A percentile compares a stretch with the other conserved stretches of the same genome.
Conservation (phyloP, 148 eudicot genomes). For the Bassia scoparia region DNA sequence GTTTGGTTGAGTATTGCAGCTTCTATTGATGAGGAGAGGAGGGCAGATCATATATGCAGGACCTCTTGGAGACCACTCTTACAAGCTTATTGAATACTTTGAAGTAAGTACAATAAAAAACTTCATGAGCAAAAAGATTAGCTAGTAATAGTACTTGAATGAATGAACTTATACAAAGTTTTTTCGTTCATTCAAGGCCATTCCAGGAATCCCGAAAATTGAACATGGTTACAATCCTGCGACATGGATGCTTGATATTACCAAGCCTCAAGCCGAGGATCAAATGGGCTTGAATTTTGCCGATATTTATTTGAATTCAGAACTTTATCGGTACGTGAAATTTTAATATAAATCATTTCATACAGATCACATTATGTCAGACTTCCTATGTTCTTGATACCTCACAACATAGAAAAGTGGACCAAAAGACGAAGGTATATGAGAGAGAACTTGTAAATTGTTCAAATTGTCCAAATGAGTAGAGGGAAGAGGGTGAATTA, state of each 20-base stretch:
- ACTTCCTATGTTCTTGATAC: no score
- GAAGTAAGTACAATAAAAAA: slow-evolving; percentile 42
- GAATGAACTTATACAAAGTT: no score
- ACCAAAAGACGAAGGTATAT: no score
- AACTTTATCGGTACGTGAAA: slow-evolving; percentile 45
- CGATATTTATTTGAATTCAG: slow-evolving; percentile 50
- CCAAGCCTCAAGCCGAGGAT: slow-evolving; percentile 40
- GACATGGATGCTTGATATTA: slow-evolving; percentile 80
- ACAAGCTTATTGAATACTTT: slow-evolving; percentile 60
- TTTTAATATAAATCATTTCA: neutral
- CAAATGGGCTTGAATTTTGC: slow-evolving; percentile 52
- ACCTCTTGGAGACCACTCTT: slow-evolving; percentile 16
- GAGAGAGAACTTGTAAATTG: no score
- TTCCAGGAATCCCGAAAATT: slow-evolving; percentile 53
- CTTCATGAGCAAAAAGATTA: no score
- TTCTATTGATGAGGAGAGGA: slow-evolving; percentile 24
- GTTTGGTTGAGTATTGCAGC: slow-evolving; percentile 1
- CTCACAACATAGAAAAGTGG: no score
- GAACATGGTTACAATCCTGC: slow-evolving; percentile 68
- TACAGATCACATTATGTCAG: no score
- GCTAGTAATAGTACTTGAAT: no score
- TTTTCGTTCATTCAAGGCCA: slow-evolving; percentile 33
- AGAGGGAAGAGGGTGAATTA: no score
- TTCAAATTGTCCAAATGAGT: no score
- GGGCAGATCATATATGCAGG: slow-evolving; percentile 23